Evolutionary conservation across 768 basidiomycete species (phyloP), one percentile per base, ranked within the genome.

Genomic region (Kwoniella europaea): DNA sequence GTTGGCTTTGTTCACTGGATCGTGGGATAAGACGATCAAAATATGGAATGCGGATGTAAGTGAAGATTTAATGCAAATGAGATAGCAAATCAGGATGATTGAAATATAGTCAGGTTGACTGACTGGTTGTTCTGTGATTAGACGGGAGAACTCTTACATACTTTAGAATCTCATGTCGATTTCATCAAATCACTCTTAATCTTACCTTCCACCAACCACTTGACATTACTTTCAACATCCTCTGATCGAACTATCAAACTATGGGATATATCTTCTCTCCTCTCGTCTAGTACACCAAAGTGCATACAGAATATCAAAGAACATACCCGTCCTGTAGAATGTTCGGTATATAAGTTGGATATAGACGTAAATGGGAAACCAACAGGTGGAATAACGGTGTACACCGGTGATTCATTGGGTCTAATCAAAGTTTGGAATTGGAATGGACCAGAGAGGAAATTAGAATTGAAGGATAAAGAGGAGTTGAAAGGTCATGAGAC

Each of bases 1-100:
- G 35, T 22, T 69, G n/a, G 81, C 91, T 9, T 84, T 99, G 46
- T 87, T 98, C 72, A 93, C 92, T 55, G 94, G 92, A 22, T 94
- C 94, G 57, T 99, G 97, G 97, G 97, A 99, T 82, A 90, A 98
- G 93, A 90, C 90, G 0, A 92, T 99, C 83, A 91, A 89, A 81
- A 67, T 95, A 6, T 98, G 95, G 95, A 86, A 95, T 79, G 88
- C 88, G 10, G 82, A 88, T 73, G 96, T 95, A 75, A 61, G 88
- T 68, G 18, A 12, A 16, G 42, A 20, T 46, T 74, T 68, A 50
- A n/a, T 61, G 13, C 24, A 42, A 24, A n/a, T n/a, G n/a, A n/a
- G n/a, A n/a, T n/a, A n/a, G n/a, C n/a, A n/a, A n/a, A n/a, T n/a
- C n/a, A n/a, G n/a, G n/a, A n/a, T n/a, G n/a, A n/a, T n/a, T n/a